Evolutionary conservation across 768 basidiomycete genomes (phyloP), one percentile per base, ranked within the genome.

Genomic region (Mycena albidolilacea): DNA sequence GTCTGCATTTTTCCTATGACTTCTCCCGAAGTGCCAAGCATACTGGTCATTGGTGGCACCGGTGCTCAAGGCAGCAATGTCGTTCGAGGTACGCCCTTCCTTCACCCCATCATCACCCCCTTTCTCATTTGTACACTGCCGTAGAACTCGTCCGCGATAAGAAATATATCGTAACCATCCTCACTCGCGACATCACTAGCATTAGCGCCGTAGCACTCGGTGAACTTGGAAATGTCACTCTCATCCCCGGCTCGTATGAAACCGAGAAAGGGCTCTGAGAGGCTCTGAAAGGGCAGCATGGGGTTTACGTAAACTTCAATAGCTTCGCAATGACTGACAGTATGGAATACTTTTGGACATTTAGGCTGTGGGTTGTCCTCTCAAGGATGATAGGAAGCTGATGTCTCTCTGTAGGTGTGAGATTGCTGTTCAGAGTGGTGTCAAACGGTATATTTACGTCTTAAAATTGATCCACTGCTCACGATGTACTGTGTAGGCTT

Each of bases 341-440:
- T 58, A 58, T 58, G 57, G 57, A 58, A 58, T 58, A 58, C 57
- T 58, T 58, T 58, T 58, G 57, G 57, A 58, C 57, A 37, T 58
- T 58, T 58, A 58, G 57, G 57, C 35, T 58, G 57, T 58, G 30
- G 35, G 57, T 58, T 37, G 57, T 58, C 57, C 57, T 58, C 57
- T 35, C 30, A 58, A 58, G 35, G 57, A 58, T 58, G 57, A 58
- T 58, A 58, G 7, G 57, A 58, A 37, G 35, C 57, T 58, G 15
- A 58, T 15, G 15, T 58, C 57, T 38, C 57, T 37, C 37, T 58
- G 35, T 58, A 58, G 57, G 57, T 58, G 38, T 58, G 57, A 58
- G 57, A 58, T 58, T 37, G 57, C 57, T 38, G 35, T 58, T 30
- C 57, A 58, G 57, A 58, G 57, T 58, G 57, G 57, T 58, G 57